A percentile compares a stretch with the other conserved stretches of the same genome.
Conservation (phyloP, 163 green algal genomes). For the Chlorella variabilis region DNA sequence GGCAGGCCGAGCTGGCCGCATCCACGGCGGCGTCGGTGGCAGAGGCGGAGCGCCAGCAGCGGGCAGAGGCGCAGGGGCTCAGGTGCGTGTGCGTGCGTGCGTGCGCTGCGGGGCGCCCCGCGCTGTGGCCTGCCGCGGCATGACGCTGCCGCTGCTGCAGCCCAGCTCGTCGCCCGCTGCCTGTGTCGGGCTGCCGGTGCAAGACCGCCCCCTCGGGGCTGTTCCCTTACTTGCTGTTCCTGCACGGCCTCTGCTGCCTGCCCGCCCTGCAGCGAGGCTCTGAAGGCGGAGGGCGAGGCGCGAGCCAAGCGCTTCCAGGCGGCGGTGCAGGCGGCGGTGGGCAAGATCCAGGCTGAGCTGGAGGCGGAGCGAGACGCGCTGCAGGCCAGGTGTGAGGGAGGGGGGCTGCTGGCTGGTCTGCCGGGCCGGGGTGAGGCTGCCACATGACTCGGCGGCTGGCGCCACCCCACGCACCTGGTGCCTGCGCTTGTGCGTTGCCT, state of each 20-base stretch:
- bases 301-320: slow-evolving; percentile 37
- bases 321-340: slow-evolving; percentile 43
- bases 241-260: not conserved
- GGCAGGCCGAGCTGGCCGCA: slow-evolving; percentile 13
- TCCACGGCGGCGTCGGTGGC: slow-evolving; percentile 21
- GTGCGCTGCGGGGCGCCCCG: no score
- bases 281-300: slow-evolving; percentile 35
- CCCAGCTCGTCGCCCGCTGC: no score
- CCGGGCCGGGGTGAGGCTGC: no score
- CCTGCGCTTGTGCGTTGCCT: no score
- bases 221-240: no score
- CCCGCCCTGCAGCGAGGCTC: slow-evolving; percentile 25
- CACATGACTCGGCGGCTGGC: no score
- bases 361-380: slow-evolving; percentile 39
- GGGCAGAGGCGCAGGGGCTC: slow-evolving; percentile 39
- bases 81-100: no score
- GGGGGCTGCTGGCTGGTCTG: not conserved
- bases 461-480: no score
- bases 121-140: no score
- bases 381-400: slow-evolving; percentile 28
- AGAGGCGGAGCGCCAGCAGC: slow-evolving; percentile 34
- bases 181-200: no score
- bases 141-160: no score
- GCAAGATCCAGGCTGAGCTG: slow-evolving; percentile 30
- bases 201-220: no score